Conservation (phyloP, 257 asterid genomes). For the Avicennia marina region DNA sequence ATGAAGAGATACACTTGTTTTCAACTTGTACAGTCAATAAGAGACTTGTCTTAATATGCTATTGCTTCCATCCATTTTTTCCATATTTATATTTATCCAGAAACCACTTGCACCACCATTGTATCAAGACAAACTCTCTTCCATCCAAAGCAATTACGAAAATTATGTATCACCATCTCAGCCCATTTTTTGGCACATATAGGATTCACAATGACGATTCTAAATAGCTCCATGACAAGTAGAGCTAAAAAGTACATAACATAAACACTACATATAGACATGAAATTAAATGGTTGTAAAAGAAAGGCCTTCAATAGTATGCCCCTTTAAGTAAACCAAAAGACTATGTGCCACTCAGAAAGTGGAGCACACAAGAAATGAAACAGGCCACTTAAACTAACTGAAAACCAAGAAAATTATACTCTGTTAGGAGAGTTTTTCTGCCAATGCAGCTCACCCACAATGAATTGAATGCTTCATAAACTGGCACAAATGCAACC, state of each 20-base stretch:
- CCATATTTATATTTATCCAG: background rate
- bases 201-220: background rate
- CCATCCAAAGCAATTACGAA: background rate
- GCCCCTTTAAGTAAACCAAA: background rate
- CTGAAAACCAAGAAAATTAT: background rate
- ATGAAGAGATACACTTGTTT: background rate
- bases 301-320: too few relatives aligned
- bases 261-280: background rate
- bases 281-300: conserved; percentile 1
- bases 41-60: background rate
- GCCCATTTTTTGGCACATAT: background rate
- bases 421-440: background rate
- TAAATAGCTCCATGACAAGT: conserved; percentile 1
- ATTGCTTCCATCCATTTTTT: background rate
- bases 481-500: background rate
- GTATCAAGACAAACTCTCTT: too few relatives aligned
- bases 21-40: background rate
- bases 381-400: conserved; percentile 2
- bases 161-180: background rate
- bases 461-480: background rate
- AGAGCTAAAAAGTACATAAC: background rate
- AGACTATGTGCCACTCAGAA: background rate
- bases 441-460: background rate
- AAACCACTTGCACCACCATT: background rate
- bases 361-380: conserved; percentile 1